These are phyloP conservation scores for Penicillium flavigenum DNA, from an alignment of 495 filamentous ascomycete genomes.

Conservation along the genomic window DNA sequence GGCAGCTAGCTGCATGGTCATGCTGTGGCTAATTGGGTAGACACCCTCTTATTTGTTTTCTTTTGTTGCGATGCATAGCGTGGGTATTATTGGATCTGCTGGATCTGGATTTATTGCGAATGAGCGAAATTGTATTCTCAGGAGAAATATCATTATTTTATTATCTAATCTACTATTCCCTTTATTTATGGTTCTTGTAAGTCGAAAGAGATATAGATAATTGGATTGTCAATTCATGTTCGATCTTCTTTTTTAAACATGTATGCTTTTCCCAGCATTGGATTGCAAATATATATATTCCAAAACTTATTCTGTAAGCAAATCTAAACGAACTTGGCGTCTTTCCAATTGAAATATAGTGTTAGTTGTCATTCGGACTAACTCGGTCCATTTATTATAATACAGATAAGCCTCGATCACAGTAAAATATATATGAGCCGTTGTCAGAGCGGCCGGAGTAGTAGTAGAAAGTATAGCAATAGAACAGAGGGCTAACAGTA, in stretches of 20 bases:
- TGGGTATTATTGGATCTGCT: slow-evolving; percentile 23
- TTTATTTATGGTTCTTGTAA: too few relatives aligned
- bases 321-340: too few relatives aligned
- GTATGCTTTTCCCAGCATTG: too few relatives aligned
- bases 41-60: slow-evolving; percentile 19
- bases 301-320: too few relatives aligned
- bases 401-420: background rate
- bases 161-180: too few relatives aligned
- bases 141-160: background rate
- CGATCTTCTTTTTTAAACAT: too few relatives aligned
- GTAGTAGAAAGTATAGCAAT: too few relatives aligned
- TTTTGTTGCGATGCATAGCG: slow-evolving; percentile 34
- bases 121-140: slow-evolving; percentile 24
- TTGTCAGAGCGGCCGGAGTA: background rate
- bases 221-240: too few relatives aligned
- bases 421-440: background rate
- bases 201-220: too few relatives aligned
- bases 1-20: slow-evolving; percentile 17
- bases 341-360: background rate
- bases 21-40: slow-evolving; percentile 6
- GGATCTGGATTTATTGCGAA: slow-evolving; percentile 18
- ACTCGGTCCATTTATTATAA: background rate
- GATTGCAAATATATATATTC: too few relatives aligned
- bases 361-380: background rate
- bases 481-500: background rate